Evolutionary conservation across 345 rosid genomes (phyloP), one percentile per base, ranked within the genome.

Genomic region (Nephelium lappaceum): DNA sequence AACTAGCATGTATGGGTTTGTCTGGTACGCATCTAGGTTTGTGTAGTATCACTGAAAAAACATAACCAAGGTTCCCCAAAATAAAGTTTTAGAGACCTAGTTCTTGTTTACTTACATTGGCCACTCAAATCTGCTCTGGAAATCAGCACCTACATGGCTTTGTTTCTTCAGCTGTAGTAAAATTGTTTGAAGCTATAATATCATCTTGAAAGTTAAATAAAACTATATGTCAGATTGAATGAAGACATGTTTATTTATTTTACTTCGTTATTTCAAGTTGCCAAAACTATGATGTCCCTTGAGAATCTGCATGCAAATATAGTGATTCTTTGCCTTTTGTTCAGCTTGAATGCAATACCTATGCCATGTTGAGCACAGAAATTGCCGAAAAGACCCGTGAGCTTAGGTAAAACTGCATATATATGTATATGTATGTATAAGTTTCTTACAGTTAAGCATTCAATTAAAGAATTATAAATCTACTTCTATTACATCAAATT

Each of bases 341-440:
- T 74, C 51, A 84, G 90, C 80, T 81, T 68, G 80, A 83, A 25
- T 70, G 72, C 24, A 55, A 67, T 55, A 36, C 57, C n/a, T 12
- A 42, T 16, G 77, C 74, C 39, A 72, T 31, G 8, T 24, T 87
- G 80, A 80, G 75, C 80, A 82, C 57, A 77, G 88, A 87, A 82
- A 24, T 85, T 38, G 71, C 67, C 23, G 85, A 85, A 16, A 87
- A 64, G 78, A 83, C 78, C 51, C 81, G 3, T 69, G 84, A 87
- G 62, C 79, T 87, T 19, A 85, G 88, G 90, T 87, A 31, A 31
- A 85, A 67, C 19, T 47, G 15, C 39, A 31, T 4, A 31, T n/a
- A n/a, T n/a, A 31, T 31, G n/a, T 4, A 31, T 31, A 31, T 31
- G 3, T 31, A 31, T 31, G 2, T 27, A 2, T 27, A 27, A 27